Conservation (phyloP, 1,284 basidiomycete genomes). For the Leccinum laetum region DNA sequence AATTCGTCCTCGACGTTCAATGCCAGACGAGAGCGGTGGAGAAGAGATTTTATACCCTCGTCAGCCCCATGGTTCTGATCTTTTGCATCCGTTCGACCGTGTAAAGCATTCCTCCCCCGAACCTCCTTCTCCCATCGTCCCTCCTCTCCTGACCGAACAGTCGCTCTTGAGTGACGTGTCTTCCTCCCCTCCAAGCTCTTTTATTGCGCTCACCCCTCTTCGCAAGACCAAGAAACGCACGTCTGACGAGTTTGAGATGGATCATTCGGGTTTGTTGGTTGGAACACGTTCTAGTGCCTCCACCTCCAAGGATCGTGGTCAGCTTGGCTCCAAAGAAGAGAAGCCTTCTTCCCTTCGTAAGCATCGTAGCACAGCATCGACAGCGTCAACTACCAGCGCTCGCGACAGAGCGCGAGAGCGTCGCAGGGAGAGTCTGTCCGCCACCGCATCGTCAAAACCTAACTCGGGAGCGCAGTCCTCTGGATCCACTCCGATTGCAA, state of each 20-base stretch:
- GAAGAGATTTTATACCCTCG: constrained; percentile 84
- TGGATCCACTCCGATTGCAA: constrained; percentile 28
- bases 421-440: constrained; percentile 60
- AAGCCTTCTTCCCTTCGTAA: constrained; percentile 58
- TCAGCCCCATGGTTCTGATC: constrained; percentile 42
- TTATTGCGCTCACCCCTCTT: constrained; percentile 44
- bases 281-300: constrained; percentile 45
- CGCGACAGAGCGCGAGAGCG: constrained; percentile 58
- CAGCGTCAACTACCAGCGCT: constrained; percentile 38
- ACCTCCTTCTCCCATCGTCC: constrained; percentile 28
- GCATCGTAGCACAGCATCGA: constrained; percentile 71
- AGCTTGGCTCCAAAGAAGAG: constrained; percentile 39
- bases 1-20: constrained; percentile 58
- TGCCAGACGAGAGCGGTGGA: constrained; percentile 76
- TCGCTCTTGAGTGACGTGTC: constrained; percentile 30
- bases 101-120: constrained; percentile 31
- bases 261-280: constrained; percentile 60
- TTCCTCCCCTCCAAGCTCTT: constrained; percentile 62
- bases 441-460: constrained; percentile 41
- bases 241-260: constrained; percentile 81
- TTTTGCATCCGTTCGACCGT: constrained; percentile 35
- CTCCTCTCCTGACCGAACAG: constrained; percentile 27
- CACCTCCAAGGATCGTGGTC: constrained; percentile 27
- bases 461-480: constrained; percentile 15
- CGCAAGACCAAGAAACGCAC: constrained; percentile 72